Percentiles rank a stretch among this genome's conserved stretches.
phyloP scores from a whole-genome alignment of 805 yeast genomes.

The Candida taoyuanica region DNA sequence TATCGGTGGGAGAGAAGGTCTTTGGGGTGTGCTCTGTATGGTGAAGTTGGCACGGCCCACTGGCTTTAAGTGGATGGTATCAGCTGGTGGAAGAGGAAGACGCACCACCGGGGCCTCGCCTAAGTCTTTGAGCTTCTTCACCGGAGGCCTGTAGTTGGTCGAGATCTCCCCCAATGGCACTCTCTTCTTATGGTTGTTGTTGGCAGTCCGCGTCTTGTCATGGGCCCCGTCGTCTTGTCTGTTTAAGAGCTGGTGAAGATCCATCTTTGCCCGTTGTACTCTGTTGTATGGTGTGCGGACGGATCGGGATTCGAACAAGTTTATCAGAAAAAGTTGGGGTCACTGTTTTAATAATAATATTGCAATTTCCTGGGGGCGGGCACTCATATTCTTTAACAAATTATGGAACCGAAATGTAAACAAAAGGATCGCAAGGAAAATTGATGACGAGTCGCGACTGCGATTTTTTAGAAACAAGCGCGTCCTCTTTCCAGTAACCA shows the following conservation, averaged over 20 bases:
- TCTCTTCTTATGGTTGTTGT: conserved; percentile 10
- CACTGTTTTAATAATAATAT: too few relatives aligned
- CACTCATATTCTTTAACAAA: background rate
- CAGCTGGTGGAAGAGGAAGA: background rate
- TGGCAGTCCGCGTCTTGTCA: too few relatives aligned
- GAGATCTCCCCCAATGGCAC: conserved; percentile 11
- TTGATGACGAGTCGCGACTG: too few relatives aligned
- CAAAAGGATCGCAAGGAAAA: too few relatives aligned
- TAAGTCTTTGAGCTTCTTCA: conserved; percentile 8
- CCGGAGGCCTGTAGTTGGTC: conserved; percentile 2
- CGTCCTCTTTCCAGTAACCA: too few relatives aligned
- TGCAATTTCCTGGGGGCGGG: background rate
- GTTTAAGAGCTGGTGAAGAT: conserved; percentile 13
- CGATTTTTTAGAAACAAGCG: too few relatives aligned
- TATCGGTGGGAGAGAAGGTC: too few relatives aligned
- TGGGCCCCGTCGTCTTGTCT: conserved; percentile 12
- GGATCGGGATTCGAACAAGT: too few relatives aligned
- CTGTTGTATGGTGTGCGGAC: background rate
- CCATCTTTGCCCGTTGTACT: conserved; percentile 33
- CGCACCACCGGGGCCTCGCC: background rate
- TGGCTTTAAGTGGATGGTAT: too few relatives aligned
- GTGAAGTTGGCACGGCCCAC: too few relatives aligned
- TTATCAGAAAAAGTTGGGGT: too few relatives aligned
- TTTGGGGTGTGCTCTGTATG: too few relatives aligned
- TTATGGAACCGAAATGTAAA: conserved; percentile 5